Evolutionary conservation across 352 stramenopile genomes (phyloP), one percentile per base, ranked within the genome.

Genomic region (Globisporangium rhizosaccharum): DNA sequence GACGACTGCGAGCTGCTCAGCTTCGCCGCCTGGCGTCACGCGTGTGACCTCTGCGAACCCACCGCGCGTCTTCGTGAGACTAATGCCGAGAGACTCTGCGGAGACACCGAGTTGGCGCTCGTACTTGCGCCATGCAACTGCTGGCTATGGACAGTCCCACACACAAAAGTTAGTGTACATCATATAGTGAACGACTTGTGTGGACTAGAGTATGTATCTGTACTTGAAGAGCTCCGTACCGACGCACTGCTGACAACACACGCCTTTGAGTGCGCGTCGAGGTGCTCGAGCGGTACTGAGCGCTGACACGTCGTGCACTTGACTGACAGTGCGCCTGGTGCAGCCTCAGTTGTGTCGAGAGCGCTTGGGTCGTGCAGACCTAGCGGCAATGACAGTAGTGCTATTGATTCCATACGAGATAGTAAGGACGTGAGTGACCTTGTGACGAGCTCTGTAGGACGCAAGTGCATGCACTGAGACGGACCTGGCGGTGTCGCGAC

Each of bases 281-380:
- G 57, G 14, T 79, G 53, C 15, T 82, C 61, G 7, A 92, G 58
- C 1, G 70, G 39, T 0, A 91, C 65, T 39, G 74, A 59, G 18
- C 56, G 68, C 28, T 71, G 66, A 59, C 82, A 94, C 11, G 75
- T 88, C 42, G 76, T 94, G 67, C 85, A 92, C 58, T 91, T 91
- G 54, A 89, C 71, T 17, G 61, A 60, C 12, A 82, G 33, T 1
- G 45, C 51, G 15, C 65, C 57, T 17, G 48, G 28, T 15, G 45
- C 48, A 36, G 28, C 41, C 14, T 45, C 41, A 18, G 14, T n/a
- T 5, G 15, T 28, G 7, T 23, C 33, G 33, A 39, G 33, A 12
- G 33, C 33, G 10, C 10, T 39, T 39, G 33, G 7, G 33, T 39
- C 33, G 33, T 39, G 33, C 33, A 39, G 33, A 9, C 7, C 33